Percentiles rank a stretch among this genome's conserved stretches.
Evolutionary conservation across 306 rosid genomes (phyloP).

Genomic region (Vigna hirtella): DNA sequence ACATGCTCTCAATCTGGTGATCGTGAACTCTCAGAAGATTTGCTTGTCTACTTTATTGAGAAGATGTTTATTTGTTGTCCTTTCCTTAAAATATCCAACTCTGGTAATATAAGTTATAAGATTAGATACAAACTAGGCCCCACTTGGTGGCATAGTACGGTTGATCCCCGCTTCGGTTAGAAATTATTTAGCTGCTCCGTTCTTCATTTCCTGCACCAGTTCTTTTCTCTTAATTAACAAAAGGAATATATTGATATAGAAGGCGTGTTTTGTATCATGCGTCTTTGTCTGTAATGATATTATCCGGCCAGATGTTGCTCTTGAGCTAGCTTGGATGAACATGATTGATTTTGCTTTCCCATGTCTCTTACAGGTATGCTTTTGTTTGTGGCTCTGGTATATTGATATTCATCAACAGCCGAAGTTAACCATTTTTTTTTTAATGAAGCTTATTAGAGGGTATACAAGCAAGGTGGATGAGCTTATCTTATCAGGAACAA

Average conservation of each 20-base stretch:
- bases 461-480: slow-evolving; percentile 89
- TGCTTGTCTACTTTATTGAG: slow-evolving; percentile 90
- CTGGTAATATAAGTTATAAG: neutral
- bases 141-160: neutral
- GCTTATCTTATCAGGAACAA: slow-evolving; percentile 66
- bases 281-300: slow-evolving; percentile 93
- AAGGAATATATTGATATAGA: slow-evolving; percentile 52
- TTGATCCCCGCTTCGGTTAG: slow-evolving; percentile 23
- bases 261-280: slow-evolving; percentile 96
- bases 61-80: slow-evolving; percentile 55
- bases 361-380: slow-evolving; percentile 77
- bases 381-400: neutral
- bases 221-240: slow-evolving; percentile 28
- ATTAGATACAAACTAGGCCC: slow-evolving; percentile 9
- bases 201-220: slow-evolving; percentile 6
- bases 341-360: slow-evolving; percentile 95
- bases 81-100: slow-evolving; percentile 23
- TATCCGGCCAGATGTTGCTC: slow-evolving; percentile 82
- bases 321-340: slow-evolving; percentile 93
- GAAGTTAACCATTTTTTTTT: slow-evolving; percentile 3
- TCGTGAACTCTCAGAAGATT: slow-evolving; percentile 93
- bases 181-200: slow-evolving; percentile 21
- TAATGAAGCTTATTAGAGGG: slow-evolving; percentile 78
- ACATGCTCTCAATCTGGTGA: slow-evolving; percentile 95
- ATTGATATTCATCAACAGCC: neutral